These are phyloP conservation scores for Aspergillus novoparasiticus DNA, from an alignment of 2,329 filamentous ascomycete genomes.

Conservation along the genomic window DNA sequence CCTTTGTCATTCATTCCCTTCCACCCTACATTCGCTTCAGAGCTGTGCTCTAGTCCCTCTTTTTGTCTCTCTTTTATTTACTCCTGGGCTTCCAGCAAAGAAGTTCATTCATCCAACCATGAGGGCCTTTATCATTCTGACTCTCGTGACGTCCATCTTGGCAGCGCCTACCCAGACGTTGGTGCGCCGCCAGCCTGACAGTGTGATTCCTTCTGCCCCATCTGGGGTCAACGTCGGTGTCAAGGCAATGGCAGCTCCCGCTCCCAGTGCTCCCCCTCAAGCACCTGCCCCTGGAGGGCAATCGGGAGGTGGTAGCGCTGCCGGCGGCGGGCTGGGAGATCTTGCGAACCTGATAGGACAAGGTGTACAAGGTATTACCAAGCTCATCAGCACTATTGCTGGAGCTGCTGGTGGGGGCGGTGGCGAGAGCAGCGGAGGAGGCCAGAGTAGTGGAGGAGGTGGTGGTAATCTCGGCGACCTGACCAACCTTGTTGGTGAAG, in stretches of 20 bases:
- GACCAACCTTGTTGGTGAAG: neutral
- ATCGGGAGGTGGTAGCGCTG: neutral
- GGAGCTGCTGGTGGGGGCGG: neutral
- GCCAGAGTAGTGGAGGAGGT: neutral
- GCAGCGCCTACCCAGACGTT: neutral
- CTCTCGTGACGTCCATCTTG: neutral
- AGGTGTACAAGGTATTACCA: slow-evolving; percentile 14
- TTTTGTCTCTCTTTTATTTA: neutral
- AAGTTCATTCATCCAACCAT: neutral
- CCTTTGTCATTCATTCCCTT: neutral
- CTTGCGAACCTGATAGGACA: neutral
- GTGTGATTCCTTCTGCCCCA: neutral
- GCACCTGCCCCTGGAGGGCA: neutral
- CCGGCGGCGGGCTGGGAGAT: neutral
- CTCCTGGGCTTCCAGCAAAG: neutral
- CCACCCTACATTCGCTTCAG: neutral
- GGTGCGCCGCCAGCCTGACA: neutral
- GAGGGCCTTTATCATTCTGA: neutral
- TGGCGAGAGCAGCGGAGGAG: neutral
- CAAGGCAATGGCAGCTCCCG: neutral
- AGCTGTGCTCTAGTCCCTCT: neutral
- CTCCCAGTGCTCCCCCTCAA: neutral
- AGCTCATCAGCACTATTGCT: neutral
- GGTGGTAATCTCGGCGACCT: neutral
- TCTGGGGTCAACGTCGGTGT: neutral